These are phyloP conservation scores for Pseudovirgaria hyperparasitica DNA, from an alignment of 2,329 filamentous ascomycete genomes.

Conservation along the genomic window DNA sequence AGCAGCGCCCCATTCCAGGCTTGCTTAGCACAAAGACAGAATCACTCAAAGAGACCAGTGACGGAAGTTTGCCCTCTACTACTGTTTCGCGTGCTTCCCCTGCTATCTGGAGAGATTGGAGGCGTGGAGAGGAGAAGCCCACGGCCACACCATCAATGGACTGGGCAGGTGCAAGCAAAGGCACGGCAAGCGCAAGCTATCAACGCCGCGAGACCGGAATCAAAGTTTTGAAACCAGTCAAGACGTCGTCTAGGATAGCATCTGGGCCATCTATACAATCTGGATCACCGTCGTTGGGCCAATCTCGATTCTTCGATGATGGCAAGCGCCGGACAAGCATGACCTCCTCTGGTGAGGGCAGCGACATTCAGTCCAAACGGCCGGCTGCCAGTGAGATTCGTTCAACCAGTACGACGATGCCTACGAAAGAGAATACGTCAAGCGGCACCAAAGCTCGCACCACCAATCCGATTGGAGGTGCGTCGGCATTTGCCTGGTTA, in stretches of 20 bases:
- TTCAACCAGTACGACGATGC: conserved; percentile 14
- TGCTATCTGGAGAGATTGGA: conserved; percentile 37
- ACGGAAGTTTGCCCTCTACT: conserved; percentile 8
- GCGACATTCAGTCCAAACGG: conserved; percentile 14
- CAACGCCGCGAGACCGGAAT: conserved; percentile 63
- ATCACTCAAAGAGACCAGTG: conserved; percentile 11
- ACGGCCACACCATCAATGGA: conserved; percentile 29
- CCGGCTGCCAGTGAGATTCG: conserved; percentile 15
- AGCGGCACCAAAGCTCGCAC: conserved; percentile 39
- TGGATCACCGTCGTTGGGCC: conserved; percentile 16
- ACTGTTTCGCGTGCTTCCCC: conserved; percentile 18
- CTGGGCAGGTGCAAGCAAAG: conserved; percentile 41
- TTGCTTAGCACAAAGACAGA: conserved; percentile 11
- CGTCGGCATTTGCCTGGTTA: conserved; percentile 89
- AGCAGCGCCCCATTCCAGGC: conserved; percentile 15
- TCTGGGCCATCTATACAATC: conserved; percentile 18
- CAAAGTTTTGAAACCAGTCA: conserved; percentile 78
- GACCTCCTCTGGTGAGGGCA: conserved; percentile 7
- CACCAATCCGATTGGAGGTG: conserved; percentile 79
- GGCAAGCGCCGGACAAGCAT: conserved; percentile 24
- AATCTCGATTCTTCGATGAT: conserved; percentile 38
- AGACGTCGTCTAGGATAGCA: conserved; percentile 41
- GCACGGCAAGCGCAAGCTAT: conserved; percentile 49
- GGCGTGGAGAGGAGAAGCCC: conserved; percentile 27
- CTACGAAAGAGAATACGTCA: conserved; percentile 24